Conservation (phyloP, 1,284 basidiomycete genomes). For the Cryptococcus wingfieldii region DNA sequence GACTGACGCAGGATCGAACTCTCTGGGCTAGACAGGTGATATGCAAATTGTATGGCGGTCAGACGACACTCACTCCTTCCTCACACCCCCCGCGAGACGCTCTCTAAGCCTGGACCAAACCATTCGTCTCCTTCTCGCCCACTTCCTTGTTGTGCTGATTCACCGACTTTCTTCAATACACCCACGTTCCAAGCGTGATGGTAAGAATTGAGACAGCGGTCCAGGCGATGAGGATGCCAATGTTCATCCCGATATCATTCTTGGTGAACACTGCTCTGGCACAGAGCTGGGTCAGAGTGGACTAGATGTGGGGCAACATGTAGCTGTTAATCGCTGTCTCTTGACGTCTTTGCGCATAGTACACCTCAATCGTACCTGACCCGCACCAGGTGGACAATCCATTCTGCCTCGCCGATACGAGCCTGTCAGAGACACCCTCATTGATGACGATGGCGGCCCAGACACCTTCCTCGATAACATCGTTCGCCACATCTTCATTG, state of each 20-base stretch:
- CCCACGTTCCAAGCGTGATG: conserved; percentile 49
- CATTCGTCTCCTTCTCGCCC: conserved; percentile 20
- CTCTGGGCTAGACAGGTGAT: no score
- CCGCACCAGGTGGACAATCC: conserved; percentile 37
- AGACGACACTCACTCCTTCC: no score
- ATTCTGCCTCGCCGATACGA: conserved; percentile 29
- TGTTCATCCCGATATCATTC: conserved; percentile 54
- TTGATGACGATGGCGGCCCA: conserved; percentile 46
- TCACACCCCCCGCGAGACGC: no score
- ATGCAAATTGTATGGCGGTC: no score
- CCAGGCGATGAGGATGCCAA: conserved; percentile 55
- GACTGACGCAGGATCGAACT: no score
- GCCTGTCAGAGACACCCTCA: conserved; percentile 24
- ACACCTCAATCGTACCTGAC: conserved; percentile 30
- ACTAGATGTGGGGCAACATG: conserved; percentile 37
- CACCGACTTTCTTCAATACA: conserved; percentile 44
- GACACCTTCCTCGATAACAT: conserved; percentile 41
- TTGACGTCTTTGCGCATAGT: conserved; percentile 47
- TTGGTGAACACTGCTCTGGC: conserved; percentile 51
- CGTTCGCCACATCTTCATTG: conserved; percentile 21
- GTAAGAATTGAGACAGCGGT: conserved; percentile 49
- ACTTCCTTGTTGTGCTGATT: conserved; percentile 31
- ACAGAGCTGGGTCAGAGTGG: conserved; percentile 27
- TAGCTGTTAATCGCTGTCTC: conserved; percentile 46
- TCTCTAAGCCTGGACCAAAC: neutral